Base-by-base conservation (phyloP, 805 yeast genomes). In the Pichia thaimueangensis region DNA sequence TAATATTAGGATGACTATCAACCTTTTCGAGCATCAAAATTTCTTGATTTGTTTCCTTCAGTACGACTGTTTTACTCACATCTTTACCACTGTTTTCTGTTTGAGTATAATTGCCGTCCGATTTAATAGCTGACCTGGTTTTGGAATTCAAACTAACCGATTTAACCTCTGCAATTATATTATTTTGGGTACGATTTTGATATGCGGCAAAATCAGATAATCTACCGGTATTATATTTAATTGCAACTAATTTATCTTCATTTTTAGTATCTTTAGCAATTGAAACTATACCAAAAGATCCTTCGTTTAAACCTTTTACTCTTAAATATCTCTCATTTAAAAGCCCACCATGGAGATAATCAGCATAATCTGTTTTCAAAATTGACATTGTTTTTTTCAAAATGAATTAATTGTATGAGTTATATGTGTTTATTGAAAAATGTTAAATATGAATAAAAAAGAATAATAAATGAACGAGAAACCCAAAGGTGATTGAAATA, bases 271-370 rank as follows among this genome's bases (percentile, higher is more conserved):
- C 96, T 54, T 78, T 80, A 9, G 96, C 97, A 21, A 91, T 70
- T 2, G 94, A 80, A 8, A 91, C 97, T 36, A 84, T 74, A 39
- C 97, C 97, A 62, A 86, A 91, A 0, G 97, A 86, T 24, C 97
- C 97, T 60, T 86, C 89, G 57, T 89, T 86, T 45, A 91, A 76
- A 56, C 80, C 86, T 45, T 76, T 78, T 19, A 87, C 70, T 52
- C 81, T 81, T 45, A 68, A 65, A 64, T 87, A 91, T 43, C 84
- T 69, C 42, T 69, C 69, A 46, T 79, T 73, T 43, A 86, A 67
- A 35, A 83, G 68, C 16, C 55, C 61, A n/a, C 68, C 69, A 16
- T 56, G 47, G 16, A 55, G 50, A 41, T 62, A 64, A 22, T 48
- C 40, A 25, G 53, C 49, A 48, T 62, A 63, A 34, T 55, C 56